Conservation (phyloP, 208 protist genomes). For the Balamuthia mandrillaris region DNA sequence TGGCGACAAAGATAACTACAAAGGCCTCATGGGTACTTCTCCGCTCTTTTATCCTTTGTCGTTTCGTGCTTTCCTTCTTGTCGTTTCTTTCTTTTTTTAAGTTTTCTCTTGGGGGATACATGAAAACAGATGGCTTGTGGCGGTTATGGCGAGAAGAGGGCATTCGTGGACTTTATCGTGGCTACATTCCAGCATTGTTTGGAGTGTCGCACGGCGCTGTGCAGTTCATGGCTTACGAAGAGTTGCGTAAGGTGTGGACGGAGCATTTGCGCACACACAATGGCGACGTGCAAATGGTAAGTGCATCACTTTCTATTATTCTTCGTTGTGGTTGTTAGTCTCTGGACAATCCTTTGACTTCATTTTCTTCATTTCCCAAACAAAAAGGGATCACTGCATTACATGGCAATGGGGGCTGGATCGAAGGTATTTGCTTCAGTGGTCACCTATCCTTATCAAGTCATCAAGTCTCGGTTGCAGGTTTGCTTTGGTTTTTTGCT, state of each 20-base stretch:
- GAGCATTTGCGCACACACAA: not conserved
- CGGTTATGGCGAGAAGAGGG: constrained; percentile 1
- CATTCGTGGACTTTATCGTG: not conserved
- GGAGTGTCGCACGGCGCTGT: constrained; percentile 49
- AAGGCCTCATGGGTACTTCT: not conserved
- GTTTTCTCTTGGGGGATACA: not conserved
- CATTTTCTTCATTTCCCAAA: not conserved
- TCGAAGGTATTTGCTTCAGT: constrained; percentile 41
- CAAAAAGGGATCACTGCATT: not conserved
- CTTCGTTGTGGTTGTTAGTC: not conserved
- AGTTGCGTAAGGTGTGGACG: constrained; percentile 41
- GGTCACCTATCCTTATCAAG: constrained; percentile 50
- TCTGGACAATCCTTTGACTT: not conserved
- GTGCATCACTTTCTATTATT: not conserved
- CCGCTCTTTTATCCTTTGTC: not conserved
- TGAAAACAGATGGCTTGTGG: not conserved
- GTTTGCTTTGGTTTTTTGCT: no score
- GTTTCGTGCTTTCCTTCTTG: not conserved
- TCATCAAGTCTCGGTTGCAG: constrained; percentile 48
- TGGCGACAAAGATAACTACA: not conserved
- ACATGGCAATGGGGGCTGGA: not conserved
- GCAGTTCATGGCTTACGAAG: constrained; percentile 60
- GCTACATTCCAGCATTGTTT: constrained; percentile 42
- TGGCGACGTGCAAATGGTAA: not conserved
- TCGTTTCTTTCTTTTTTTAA: not conserved